Percentiles rank a stretch among this genome's conserved stretches.
Evolutionary conservation across 495 filamentous ascomycete genomes (phyloP).

Genomic region (Aspergillus carlsbadensis): DNA sequence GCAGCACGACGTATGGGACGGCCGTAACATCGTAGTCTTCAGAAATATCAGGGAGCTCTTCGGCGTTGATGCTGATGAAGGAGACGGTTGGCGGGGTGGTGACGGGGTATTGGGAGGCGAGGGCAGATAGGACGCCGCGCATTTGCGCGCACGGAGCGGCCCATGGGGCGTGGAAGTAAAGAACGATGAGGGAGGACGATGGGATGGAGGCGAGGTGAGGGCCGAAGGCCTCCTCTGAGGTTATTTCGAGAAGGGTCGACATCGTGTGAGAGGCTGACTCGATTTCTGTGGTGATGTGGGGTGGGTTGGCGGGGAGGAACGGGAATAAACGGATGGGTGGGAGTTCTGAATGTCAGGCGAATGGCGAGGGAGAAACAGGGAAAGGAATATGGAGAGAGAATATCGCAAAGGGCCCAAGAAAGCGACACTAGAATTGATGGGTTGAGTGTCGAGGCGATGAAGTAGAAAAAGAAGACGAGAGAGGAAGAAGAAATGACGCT

Average conservation of each 20-base stretch:
- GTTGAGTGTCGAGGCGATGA: conserved; percentile 4
- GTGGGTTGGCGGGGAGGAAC: conserved; percentile 10
- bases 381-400: conserved; percentile 1
- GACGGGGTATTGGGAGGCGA: conserved; percentile 77
- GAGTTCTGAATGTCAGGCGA: background rate
- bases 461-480: conserved; percentile 9
- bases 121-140: conserved; percentile 77
- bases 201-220: conserved; percentile 62
- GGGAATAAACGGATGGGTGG: background rate
- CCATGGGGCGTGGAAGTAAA: conserved; percentile 96
- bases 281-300: conserved; percentile 13
- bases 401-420: background rate
- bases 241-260: conserved; percentile 75
- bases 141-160: conserved; percentile 95
- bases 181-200: conserved; percentile 65
- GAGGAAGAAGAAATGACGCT: conserved; percentile 8
- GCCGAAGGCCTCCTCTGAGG: conserved; percentile 64
- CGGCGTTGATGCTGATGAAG: conserved; percentile 87
- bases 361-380: background rate
- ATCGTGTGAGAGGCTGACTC: conserved; percentile 35
- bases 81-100: conserved; percentile 62
- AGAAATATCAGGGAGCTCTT: conserved; percentile 82
- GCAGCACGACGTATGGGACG: conserved; percentile 85
- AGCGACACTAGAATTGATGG: background rate
- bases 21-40: conserved; percentile 90